phyloP scores from a whole-genome alignment of 176 grass and related monocot genomes.

The Luzula sylvatica region DNA sequence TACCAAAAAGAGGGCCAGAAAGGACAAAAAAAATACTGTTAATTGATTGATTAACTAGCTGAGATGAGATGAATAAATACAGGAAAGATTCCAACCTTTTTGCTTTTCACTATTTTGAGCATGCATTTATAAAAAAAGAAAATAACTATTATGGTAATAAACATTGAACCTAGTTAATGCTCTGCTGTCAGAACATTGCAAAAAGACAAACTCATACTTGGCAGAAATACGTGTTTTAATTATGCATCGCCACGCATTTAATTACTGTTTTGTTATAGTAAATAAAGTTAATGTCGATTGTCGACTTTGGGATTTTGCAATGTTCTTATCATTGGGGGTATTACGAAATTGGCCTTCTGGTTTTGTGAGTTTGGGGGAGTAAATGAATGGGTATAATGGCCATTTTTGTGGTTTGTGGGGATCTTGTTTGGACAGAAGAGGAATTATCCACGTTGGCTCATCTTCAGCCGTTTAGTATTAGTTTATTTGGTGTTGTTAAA shows the following conservation, averaged over 20 bases:
- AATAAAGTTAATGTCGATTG: neutral
- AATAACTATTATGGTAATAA: neutral
- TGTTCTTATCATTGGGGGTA: neutral
- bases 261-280: slow-evolving; percentile 2
- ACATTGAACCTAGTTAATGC: neutral
- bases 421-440: neutral
- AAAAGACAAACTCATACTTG: neutral
- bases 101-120: neutral
- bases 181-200: neutral
- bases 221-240: neutral
- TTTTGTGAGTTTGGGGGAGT: neutral
- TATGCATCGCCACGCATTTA: neutral
- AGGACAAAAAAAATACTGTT: no score
- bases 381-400: neutral
- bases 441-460: neutral
- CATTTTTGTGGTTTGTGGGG: slow-evolving; percentile 6
- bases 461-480: no score
- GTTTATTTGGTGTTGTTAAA: no score
- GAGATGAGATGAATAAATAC: no score
- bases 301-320: slow-evolving; percentile 1
- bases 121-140: neutral
- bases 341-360: slow-evolving; percentile 4
- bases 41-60: no score
- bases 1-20: no score
- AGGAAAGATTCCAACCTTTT: no score